Conservation (phyloP, 164 flowering plant genomes). For the Sextonia rubra region DNA sequence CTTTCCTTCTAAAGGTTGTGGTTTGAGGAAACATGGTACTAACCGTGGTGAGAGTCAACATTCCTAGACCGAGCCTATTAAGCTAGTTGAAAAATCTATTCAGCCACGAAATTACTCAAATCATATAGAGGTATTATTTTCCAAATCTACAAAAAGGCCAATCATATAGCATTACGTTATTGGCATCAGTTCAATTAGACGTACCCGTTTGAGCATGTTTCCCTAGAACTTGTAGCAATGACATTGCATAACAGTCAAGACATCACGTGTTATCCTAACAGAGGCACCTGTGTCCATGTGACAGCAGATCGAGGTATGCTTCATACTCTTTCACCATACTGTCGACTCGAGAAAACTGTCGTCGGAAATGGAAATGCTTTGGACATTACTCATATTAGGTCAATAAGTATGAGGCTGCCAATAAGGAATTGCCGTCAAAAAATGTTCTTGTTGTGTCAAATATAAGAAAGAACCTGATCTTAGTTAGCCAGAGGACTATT, state of each 20-base stretch:
- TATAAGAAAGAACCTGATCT: no score
- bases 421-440: neutral
- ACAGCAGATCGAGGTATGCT: neutral
- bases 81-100: neutral
- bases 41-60: neutral
- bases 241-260: no score
- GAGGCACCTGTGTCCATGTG: no score
- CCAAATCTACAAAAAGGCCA: neutral
- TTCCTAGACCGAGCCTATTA: neutral
- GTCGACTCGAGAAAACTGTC: neutral
- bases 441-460: neutral
- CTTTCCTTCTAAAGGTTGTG: neutral
- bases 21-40: neutral
- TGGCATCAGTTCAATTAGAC: neutral
- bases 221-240: neutral
- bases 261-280: neutral
- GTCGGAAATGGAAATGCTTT: no score
- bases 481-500: neutral
- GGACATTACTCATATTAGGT: neutral
- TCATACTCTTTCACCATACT: neutral
- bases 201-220: neutral
- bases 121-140: no score
- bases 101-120: neutral
- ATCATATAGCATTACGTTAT: neutral
- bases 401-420: neutral